A percentile compares a stretch with the other conserved stretches of the same genome.
Evolutionary conservation across 2,329 filamentous ascomycete species (phyloP).

Genomic region (Ilyonectria destructans): DNA sequence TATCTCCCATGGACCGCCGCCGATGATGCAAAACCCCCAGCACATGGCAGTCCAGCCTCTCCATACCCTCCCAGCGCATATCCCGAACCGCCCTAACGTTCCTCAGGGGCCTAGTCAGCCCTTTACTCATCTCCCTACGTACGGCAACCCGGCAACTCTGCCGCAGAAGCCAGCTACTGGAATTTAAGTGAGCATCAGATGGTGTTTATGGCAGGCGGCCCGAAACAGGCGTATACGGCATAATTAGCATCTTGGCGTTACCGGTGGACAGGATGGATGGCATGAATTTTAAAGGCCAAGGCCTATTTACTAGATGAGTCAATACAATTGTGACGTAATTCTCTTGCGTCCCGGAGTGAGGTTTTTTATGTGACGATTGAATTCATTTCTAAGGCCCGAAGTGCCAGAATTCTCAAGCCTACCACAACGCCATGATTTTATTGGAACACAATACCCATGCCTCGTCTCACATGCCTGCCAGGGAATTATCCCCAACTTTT

Average conservation of each 20-base stretch:
- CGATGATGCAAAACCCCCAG: constrained; percentile 55
- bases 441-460: constrained; percentile 54
- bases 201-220: constrained; percentile 50
- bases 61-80: constrained; percentile 60
- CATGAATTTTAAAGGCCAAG: constrained; percentile 51
- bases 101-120: constrained; percentile 62
- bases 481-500: constrained; percentile 38
- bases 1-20: constrained; percentile 60
- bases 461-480: constrained; percentile 50
- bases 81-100: constrained; percentile 64
- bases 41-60: constrained; percentile 61
- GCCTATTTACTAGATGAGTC: constrained; percentile 51
- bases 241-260: constrained; percentile 61
- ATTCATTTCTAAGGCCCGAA: constrained; percentile 54
- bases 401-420: constrained; percentile 53
- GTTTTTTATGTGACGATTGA: constrained; percentile 53
- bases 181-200: constrained; percentile 58
- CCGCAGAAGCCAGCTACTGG: constrained; percentile 72
- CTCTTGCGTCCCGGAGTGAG: constrained; percentile 30
- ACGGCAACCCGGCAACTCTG: constrained; percentile 73
- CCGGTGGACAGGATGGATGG: constrained; percentile 54
- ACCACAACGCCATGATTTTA: constrained; percentile 59
- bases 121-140: constrained; percentile 69
- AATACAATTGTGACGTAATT: constrained; percentile 50
- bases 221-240: constrained; percentile 54